phyloP scores from a whole-genome alignment of 352 stramenopile species.

The Phytophthora idaei region DNA sequence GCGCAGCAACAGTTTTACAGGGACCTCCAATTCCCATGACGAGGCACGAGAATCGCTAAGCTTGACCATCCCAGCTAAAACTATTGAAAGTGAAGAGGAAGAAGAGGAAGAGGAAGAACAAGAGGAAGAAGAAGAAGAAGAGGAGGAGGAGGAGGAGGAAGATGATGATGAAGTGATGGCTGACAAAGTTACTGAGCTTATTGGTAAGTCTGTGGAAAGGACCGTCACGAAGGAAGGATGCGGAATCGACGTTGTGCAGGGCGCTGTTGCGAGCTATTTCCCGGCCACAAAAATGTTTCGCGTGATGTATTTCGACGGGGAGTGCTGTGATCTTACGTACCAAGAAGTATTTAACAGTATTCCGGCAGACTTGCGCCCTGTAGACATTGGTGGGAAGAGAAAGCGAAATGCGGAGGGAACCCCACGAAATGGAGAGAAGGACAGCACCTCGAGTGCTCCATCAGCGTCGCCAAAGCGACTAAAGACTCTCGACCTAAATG shows the following conservation, averaged over 20 bases:
- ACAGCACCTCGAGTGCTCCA: conserved; percentile 2
- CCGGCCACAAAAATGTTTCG: conserved; percentile 79
- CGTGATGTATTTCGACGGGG: conserved; percentile 64
- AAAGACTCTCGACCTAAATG: conserved; percentile 37
- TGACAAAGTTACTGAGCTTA: conserved; percentile 46
- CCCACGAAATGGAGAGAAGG: conserved; percentile 16
- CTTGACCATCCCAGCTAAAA: conserved; percentile 25
- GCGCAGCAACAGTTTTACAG: conserved; percentile 22
- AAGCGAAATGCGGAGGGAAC: conserved; percentile 49
- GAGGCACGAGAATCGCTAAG: conserved; percentile 22
- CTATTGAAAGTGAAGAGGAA: conserved; percentile 8
- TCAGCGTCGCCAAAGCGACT: conserved; percentile 41
- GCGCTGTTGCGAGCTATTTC: conserved; percentile 73
- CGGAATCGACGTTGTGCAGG: conserved; percentile 41
- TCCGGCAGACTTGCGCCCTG: conserved; percentile 38
- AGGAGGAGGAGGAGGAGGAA: conserved; percentile 28
- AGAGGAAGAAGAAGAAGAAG: conserved; percentile 10
- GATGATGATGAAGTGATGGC: conserved; percentile 29
- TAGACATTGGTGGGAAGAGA: conserved; percentile 32
- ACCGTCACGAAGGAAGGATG: conserved; percentile 38
- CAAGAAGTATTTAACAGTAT: conserved; percentile 68
- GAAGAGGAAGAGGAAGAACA: conserved; percentile 21
- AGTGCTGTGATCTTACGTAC: conserved; percentile 64
- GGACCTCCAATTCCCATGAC: conserved; percentile 1
- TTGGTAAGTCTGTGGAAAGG: conserved; percentile 52